These are phyloP conservation scores for Beta corolliflora DNA, from an alignment of 179 eudicot genomes.

Conservation along the genomic window DNA sequence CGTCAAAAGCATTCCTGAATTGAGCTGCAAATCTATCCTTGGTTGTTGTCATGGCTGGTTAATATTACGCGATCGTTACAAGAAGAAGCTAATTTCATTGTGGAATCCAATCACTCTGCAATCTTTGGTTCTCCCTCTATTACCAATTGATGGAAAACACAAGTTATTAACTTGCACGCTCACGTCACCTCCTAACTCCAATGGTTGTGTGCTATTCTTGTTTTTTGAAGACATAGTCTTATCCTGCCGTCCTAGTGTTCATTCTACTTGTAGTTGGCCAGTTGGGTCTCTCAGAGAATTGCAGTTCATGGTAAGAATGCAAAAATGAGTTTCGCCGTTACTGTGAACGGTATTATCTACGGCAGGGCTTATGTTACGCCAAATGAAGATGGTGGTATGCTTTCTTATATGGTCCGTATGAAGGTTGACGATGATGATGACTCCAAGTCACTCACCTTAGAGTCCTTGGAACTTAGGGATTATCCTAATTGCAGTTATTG, in stretches of 20 bases:
- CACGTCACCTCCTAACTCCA: too few relatives aligned
- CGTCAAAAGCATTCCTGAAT: background rate
- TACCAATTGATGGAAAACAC: background rate
- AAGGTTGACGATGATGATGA: too few relatives aligned
- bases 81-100: background rate
- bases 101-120: background rate
- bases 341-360: background rate
- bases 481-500: too few relatives aligned
- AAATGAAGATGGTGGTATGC: background rate
- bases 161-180: too few relatives aligned
- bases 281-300: background rate
- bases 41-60: constrained; percentile 1
- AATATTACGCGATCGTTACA: background rate
- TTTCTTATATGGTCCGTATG: background rate
- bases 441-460: background rate
- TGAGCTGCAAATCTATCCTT: background rate
- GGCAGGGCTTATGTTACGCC: background rate
- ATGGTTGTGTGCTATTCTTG: background rate
- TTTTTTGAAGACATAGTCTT: background rate
- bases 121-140: background rate
- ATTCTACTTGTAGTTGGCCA: too few relatives aligned
- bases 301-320: background rate
- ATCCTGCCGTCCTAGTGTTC: background rate
- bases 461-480: background rate
- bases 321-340: background rate